A percentile compares a stretch with the other conserved stretches of the same genome.
Evolutionary conservation across 345 rosid genomes (phyloP).

Genomic region (Citrus sp.): DNA sequence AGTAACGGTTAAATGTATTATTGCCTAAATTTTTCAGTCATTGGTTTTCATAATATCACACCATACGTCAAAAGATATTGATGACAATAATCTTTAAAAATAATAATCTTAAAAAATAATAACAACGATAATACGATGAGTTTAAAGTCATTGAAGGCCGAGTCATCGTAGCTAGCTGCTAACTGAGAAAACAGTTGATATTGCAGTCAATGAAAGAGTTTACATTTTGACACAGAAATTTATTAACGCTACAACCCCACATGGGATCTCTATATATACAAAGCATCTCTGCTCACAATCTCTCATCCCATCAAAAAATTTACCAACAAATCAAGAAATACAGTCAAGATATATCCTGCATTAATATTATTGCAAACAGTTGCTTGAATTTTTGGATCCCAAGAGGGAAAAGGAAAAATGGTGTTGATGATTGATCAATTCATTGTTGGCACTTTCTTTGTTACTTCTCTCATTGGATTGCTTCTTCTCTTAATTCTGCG

Average conservation of each 20-base stretch:
- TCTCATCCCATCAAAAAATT: neutral
- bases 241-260: no score
- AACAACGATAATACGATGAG: no score
- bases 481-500: constrained; percentile 24
- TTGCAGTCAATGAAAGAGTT: neutral
- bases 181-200: neutral
- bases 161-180: neutral
- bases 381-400: neutral
- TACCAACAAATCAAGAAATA: neutral
- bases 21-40: no score
- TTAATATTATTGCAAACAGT: neutral
- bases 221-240: no score
- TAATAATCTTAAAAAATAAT: no score
- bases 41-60: no score
- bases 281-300: neutral
- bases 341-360: neutral
- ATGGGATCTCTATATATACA: no score
- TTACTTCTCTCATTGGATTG: constrained; percentile 22
- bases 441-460: constrained; percentile 24
- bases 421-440: constrained; percentile 9
- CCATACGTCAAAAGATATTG: no score
- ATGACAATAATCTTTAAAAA: no score
- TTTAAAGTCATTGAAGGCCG: neutral
- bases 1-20: no score
- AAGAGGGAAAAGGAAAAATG: neutral